Percentiles rank a stretch among this genome's conserved stretches.
phyloP scores from a whole-genome alignment of 441 rosid species.

The Syzygium syzygioides region DNA sequence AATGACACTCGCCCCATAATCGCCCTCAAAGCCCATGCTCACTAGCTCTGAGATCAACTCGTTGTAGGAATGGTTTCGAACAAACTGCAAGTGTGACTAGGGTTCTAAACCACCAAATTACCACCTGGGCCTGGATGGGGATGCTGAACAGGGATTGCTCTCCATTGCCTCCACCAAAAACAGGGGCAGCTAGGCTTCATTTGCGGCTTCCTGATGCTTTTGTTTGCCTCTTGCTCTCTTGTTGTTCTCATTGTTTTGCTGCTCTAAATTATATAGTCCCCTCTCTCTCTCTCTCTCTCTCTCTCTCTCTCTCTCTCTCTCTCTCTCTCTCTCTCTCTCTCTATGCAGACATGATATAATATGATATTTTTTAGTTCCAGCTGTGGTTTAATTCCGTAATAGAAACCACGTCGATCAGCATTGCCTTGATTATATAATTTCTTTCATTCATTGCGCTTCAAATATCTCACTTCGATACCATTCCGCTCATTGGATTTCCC shows the following conservation, averaged over 20 bases:
- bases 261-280: neutral
- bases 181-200: neutral
- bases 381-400: neutral
- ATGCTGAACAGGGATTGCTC: conserved; percentile 23
- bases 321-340: neutral
- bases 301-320: neutral
- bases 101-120: conserved; percentile 24
- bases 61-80: conserved; percentile 46
- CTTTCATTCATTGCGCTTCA: neutral
- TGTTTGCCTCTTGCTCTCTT: neutral
- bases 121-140: conserved; percentile 34
- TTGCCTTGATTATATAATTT: neutral
- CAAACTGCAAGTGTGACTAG: conserved; percentile 29
- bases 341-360: neutral
- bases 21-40: conserved; percentile 80
- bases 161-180: neutral
- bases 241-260: neutral
- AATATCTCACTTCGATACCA: neutral
- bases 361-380: neutral
- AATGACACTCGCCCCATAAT: conserved; percentile 51
- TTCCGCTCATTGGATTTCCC: neutral
- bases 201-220: neutral
- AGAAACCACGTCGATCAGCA: neutral
- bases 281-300: neutral
- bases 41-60: conserved; percentile 71